Percentiles rank a stretch among this genome's conserved stretches.
Conservation (phyloP, 192 early-diverging fungal genomes). For the Backusella liffmaniae region DNA sequence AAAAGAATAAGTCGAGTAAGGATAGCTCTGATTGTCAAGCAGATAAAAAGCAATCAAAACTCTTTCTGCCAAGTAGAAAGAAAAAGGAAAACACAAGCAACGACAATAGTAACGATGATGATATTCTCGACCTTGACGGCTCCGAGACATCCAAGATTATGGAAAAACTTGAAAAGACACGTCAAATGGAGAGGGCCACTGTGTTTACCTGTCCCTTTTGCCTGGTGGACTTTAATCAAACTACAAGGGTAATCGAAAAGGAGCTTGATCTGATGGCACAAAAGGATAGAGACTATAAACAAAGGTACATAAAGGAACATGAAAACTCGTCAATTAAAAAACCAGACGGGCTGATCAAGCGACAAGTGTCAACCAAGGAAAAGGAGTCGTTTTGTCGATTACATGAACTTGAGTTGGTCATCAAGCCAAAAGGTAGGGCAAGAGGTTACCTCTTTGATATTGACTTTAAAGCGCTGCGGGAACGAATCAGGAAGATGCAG, state of each 20-base stretch:
- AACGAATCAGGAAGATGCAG: slow-evolving; percentile 33
- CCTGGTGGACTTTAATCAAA: background rate
- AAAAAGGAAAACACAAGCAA: background rate
- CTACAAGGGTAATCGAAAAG: background rate
- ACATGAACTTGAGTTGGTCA: slow-evolving; percentile 36
- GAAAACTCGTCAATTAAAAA: background rate
- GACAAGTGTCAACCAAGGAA: background rate
- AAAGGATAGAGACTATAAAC: background rate
- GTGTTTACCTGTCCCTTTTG: background rate
- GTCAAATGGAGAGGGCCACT: background rate
- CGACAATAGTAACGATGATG: background rate
- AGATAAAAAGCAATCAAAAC: background rate
- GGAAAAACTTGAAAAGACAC: background rate
- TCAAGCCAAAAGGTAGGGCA: slow-evolving; percentile 40
- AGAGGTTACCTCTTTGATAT: slow-evolving; percentile 40
- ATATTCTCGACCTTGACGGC: background rate
- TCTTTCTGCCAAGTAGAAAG: background rate
- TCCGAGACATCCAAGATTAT: background rate
- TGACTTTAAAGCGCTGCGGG: slow-evolving; percentile 32
- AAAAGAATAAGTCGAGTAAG: background rate
- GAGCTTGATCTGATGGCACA: background rate
- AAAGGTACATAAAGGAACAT: background rate
- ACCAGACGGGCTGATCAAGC: background rate
- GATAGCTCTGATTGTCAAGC: background rate
- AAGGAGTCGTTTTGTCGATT: slow-evolving; percentile 42